Conservation (phyloP, 2,329 filamentous ascomycete species). For the Colletotrichum sublineola region DNA sequence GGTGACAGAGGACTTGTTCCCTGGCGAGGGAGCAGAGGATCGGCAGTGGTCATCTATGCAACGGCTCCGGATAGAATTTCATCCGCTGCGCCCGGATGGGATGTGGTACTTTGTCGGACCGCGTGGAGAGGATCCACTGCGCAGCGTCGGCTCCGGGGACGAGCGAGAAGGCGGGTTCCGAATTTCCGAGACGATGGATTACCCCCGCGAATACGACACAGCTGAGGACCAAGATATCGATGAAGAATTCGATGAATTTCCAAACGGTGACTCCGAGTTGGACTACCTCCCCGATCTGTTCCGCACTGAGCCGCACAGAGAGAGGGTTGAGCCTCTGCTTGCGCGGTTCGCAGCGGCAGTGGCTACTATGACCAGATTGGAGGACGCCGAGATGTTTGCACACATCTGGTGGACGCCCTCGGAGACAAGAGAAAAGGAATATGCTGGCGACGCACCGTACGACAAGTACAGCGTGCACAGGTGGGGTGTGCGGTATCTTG, state of each 20-base stretch:
- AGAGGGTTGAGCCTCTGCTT: constrained; percentile 45
- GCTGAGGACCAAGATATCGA: neutral
- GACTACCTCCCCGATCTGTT: constrained; percentile 43
- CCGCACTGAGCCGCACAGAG: constrained; percentile 41
- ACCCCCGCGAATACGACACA: neutral
- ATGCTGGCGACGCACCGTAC: neutral
- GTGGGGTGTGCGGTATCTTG: neutral
- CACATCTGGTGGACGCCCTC: constrained; percentile 25
- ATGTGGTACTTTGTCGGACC: constrained; percentile 45
- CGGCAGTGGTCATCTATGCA: constrained; percentile 41
- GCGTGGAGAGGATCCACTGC: constrained; percentile 41
- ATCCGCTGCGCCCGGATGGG: constrained; percentile 41
- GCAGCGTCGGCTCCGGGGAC: constrained; percentile 28
- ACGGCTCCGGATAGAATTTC: constrained; percentile 42
- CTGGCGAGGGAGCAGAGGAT: neutral
- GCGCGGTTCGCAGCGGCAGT: constrained; percentile 43
- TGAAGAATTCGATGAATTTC: neutral
- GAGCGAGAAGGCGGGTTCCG: too few species aligned
- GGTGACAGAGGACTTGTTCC: neutral
- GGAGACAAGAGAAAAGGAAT: neutral
- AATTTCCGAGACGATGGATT: too few species aligned
- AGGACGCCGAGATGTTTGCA: constrained; percentile 45
- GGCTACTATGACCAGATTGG: constrained; percentile 42
- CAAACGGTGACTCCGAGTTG: constrained; percentile 22
- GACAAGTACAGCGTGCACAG: neutral